Base-by-base conservation (phyloP, 805 yeast species). In the Wickerhamiella hasegawae region DNA sequence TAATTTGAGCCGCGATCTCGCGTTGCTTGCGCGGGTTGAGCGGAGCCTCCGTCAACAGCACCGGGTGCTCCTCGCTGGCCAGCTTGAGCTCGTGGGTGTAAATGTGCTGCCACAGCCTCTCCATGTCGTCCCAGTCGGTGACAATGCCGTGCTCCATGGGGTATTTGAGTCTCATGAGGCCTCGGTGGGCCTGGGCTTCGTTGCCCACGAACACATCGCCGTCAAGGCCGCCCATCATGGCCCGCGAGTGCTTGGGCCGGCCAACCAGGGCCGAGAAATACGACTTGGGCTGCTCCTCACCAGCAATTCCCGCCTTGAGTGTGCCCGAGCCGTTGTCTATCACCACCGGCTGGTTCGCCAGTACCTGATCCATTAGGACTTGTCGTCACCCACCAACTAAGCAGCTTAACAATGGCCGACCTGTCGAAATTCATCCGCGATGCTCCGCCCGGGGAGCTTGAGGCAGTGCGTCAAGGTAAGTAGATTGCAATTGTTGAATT, bases 291-390 rank as follows among this genome's bases (percentile, higher is more conserved):
- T 63, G 68, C 33, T 82, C 90, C 45, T 80, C 92, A 17, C 96
- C 95, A 1, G 95, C 93, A 55, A 85, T 81, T 1, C 97, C 96
- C 1, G 92, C 81, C 51, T 83, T 79, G 36, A 85, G 62, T 26
- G 68, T 66, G 1, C 94, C 93, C 3, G 94, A 76, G 5, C 97
- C 71, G 56, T 74, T 76, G 52, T 78, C 87, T n/a, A 78, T 58
- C 25, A 78, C 83, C 23, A 78, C 62, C 3, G 85, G 84, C 53
- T 78, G 87, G 48, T 76, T 76, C 37, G 69, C 63, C 17, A 72
- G 54, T 33, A 50, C 54, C 25, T 48, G 49, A 17, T 52, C 54
- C 37, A 41, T 47, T 8, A 14, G 16, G n/a, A n/a, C n/a, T n/a
- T n/a, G n/a, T n/a, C n/a, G 6, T 8, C 11, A 8, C 11, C 10